A percentile compares a stretch with the other conserved stretches of the same genome.
phyloP scores from a whole-genome alignment of 257 asterid genomes.

The Solanum paucissectum region DNA sequence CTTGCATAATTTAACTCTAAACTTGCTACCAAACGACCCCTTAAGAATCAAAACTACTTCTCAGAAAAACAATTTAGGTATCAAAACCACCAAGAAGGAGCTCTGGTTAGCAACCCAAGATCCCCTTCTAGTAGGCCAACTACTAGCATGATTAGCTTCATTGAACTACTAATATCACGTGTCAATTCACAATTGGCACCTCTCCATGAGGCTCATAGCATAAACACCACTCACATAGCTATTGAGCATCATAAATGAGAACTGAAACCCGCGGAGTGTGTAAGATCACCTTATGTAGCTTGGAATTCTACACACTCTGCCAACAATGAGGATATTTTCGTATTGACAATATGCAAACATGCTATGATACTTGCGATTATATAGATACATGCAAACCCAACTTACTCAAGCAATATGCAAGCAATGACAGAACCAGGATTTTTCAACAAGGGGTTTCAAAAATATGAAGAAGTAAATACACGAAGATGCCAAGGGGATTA shows the following conservation, averaged over 20 bases:
- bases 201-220: background rate
- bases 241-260: background rate
- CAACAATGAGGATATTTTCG: background rate
- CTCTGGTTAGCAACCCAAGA: background rate
- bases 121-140: background rate
- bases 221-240: background rate
- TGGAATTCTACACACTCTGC: background rate
- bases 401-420: background rate
- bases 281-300: background rate
- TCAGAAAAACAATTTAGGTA: background rate
- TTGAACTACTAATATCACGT: background rate
- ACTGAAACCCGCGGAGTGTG: background rate
- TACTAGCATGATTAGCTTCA: background rate
- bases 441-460: background rate
- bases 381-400: background rate
- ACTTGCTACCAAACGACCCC: background rate
- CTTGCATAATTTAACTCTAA: background rate
- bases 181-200: background rate
- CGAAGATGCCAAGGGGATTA: background rate
- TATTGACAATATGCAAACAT: background rate
- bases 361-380: background rate
- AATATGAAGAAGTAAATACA: background rate
- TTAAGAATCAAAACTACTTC: background rate
- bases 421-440: background rate
- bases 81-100: background rate